Conservation (phyloP, 2,329 filamentous ascomycete species). For the Aureobasidium sp. region DNA sequence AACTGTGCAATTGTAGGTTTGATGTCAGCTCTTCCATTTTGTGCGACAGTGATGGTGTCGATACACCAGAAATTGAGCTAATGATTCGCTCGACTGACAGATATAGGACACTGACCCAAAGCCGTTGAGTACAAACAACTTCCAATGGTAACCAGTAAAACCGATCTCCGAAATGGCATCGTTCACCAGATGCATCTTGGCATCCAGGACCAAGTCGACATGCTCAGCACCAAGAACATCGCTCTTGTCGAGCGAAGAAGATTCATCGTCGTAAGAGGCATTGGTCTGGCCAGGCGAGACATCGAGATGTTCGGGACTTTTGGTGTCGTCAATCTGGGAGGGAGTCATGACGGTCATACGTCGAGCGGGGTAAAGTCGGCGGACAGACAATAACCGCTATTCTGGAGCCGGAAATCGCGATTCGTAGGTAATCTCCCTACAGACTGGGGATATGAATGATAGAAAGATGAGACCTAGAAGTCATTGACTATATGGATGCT, state of each 20-base stretch:
- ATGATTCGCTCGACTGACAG: too few relatives aligned
- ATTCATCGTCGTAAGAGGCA: background rate
- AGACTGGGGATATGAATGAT: background rate
- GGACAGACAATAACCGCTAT: background rate
- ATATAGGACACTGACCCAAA: constrained; percentile 64
- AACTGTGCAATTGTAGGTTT: background rate
- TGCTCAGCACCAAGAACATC: constrained; percentile 66
- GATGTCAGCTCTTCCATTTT: too few relatives aligned
- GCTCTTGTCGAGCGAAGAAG: constrained; percentile 30
- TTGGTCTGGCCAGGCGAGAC: background rate
- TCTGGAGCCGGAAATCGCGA: background rate
- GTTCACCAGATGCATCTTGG: constrained; percentile 76
- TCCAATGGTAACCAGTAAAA: constrained; percentile 61
- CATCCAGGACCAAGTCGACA: constrained; percentile 67
- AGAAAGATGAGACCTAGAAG: too few relatives aligned
- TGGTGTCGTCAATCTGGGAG: background rate
- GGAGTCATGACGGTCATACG: background rate
- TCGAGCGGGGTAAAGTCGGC: background rate
- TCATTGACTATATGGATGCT: too few relatives aligned
- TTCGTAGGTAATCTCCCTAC: background rate
- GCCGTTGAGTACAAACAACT: constrained; percentile 67
- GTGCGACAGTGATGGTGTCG: too few relatives aligned
- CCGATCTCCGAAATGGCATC: constrained; percentile 65
- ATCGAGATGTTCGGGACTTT: background rate
- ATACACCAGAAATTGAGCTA: too few relatives aligned